These are phyloP conservation scores for Vaccinium corymbosum DNA, from an alignment of 148 eudicot species.

Conservation along the genomic window DNA sequence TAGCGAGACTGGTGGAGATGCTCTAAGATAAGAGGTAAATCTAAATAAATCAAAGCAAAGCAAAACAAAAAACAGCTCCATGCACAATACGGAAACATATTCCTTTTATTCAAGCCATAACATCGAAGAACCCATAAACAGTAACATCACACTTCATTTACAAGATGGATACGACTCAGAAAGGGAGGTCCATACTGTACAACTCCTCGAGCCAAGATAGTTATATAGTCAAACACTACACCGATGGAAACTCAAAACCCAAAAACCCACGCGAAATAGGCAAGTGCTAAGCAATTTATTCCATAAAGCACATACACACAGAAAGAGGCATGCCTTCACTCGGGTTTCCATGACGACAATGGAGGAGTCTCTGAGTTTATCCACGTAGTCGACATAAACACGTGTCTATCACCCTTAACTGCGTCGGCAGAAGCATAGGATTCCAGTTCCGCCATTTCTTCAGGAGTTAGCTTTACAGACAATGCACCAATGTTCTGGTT, in stretches of 20 bases:
- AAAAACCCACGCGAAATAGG: neutral
- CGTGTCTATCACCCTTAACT: slow-evolving; percentile 1
- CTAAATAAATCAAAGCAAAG: neutral
- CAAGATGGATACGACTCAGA: neutral
- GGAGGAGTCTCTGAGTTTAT: slow-evolving; percentile 15
- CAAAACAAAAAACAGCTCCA: neutral
- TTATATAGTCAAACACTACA: neutral
- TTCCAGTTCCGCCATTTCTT: slow-evolving; percentile 4
- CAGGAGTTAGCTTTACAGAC: neutral
- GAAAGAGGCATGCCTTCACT: neutral
- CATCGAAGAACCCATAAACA: neutral
- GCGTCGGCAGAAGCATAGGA: slow-evolving; percentile 3
- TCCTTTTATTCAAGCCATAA: neutral
- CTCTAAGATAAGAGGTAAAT: neutral
- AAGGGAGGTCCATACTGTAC: neutral
- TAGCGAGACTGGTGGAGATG: no score
- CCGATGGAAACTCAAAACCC: neutral
- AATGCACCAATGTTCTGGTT: slow-evolving; percentile 8
- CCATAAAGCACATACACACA: neutral
- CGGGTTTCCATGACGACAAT: neutral
- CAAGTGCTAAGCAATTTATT: neutral
- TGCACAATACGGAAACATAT: neutral
- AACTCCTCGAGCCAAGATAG: neutral
- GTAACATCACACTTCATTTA: neutral
- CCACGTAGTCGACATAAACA: neutral